phyloP scores from a whole-genome alignment of 768 basidiomycete species.

The Dendrothele bispora region DNA sequence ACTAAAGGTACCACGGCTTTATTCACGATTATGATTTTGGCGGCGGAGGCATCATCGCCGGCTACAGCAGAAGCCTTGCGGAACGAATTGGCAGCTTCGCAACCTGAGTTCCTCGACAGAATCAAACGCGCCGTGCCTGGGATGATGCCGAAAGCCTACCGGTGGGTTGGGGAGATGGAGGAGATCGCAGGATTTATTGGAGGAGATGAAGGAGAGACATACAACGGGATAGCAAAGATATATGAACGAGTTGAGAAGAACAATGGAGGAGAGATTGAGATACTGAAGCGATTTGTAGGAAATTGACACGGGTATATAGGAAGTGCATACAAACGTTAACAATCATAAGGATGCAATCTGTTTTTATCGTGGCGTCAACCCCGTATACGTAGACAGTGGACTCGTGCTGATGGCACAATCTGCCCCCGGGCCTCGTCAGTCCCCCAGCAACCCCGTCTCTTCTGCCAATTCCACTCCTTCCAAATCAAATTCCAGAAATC shows the following conservation, averaged over 20 bases:
- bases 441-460: background rate
- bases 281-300: slow-evolving; percentile 44
- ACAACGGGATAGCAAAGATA: slow-evolving; percentile 45
- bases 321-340: slow-evolving; percentile 11
- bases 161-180: slow-evolving; percentile 64
- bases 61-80: slow-evolving; percentile 60
- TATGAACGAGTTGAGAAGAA: slow-evolving; percentile 45
- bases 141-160: slow-evolving; percentile 64
- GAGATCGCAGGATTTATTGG: slow-evolving; percentile 61
- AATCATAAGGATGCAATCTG: slow-evolving; percentile 1
- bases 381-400: background rate
- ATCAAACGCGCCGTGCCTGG: slow-evolving; percentile 38
- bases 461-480: slow-evolving; percentile 12
- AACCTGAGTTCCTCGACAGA: slow-evolving; percentile 42
- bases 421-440: background rate
- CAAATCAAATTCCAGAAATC: slow-evolving; percentile 16
- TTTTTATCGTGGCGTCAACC: slow-evolving; percentile 2
- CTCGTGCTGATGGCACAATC: no score
- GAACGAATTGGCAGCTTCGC: slow-evolving; percentile 45
- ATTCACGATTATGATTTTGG: slow-evolving; percentile 56
- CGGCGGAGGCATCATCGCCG: slow-evolving; percentile 56
- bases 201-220: slow-evolving; percentile 41
- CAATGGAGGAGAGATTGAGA: slow-evolving; percentile 35
- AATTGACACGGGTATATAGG: slow-evolving; percentile 37
- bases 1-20: slow-evolving; percentile 49